Conservation (phyloP, 345 rosid genomes). For the Geranium rotundifolium region DNA sequence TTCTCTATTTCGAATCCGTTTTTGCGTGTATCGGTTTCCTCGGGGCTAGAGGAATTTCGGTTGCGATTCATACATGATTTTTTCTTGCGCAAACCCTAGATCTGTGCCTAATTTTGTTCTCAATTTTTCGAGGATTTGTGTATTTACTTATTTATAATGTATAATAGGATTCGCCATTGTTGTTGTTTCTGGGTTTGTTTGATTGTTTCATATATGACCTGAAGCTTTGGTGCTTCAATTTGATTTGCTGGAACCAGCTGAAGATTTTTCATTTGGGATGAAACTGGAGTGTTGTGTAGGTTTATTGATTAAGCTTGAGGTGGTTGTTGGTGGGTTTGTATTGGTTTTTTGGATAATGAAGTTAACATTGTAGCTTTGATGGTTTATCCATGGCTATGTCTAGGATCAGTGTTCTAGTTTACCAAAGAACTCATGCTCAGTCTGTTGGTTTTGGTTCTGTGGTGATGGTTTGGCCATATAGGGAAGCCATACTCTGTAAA, state of each 20-base stretch:
- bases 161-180: not conserved
- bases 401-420: not conserved
- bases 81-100: not conserved
- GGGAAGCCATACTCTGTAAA: no score
- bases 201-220: not conserved
- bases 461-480: no score
- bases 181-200: not conserved
- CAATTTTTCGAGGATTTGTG: not conserved
- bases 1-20: not conserved
- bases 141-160: not conserved
- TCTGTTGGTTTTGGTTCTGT: no score
- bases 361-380: not conserved
- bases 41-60: not conserved
- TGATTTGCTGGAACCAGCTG: not conserved
- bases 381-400: not conserved
- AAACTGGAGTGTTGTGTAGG: no score
- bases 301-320: no score
- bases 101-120: not conserved
- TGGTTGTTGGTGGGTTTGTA: not conserved
- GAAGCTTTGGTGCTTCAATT: no score
- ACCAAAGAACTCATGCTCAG: not conserved
- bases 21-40: not conserved
- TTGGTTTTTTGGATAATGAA: no score
- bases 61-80: not conserved
- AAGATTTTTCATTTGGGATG: no score